Evolutionary conservation across 2,329 filamentous ascomycete genomes (phyloP).

Genomic region (Fusarium chaquense): DNA sequence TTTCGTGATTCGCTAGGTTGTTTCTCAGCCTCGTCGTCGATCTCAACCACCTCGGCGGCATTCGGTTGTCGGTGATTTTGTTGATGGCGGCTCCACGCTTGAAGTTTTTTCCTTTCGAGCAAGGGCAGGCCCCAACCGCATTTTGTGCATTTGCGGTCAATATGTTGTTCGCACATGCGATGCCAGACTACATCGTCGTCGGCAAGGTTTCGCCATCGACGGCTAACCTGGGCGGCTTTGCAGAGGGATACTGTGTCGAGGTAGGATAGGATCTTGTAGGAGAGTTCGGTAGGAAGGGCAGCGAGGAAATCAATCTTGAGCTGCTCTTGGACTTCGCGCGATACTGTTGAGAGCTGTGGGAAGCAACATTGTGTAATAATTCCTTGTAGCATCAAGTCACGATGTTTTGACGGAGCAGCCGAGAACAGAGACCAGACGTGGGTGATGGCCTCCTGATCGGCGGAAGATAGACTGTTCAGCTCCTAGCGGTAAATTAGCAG

Average conservation of each 20-base stretch:
- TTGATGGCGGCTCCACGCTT: constrained; percentile 88
- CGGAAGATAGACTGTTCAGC: constrained; percentile 82
- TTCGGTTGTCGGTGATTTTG: constrained; percentile 65
- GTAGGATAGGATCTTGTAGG: constrained; percentile 92
- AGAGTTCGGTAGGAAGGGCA: constrained; percentile 88
- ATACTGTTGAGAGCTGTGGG: constrained; percentile 93
- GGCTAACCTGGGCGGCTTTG: constrained; percentile 94
- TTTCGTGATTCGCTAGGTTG: constrained; percentile 51
- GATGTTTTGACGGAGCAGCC: constrained; percentile 91
- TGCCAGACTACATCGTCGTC: constrained; percentile 98
- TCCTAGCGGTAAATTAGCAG: constrained; percentile 63
- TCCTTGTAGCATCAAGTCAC: constrained; percentile 95
- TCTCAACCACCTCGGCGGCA: constrained; percentile 40
- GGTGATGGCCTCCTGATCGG: constrained; percentile 93
- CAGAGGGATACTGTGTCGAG: constrained; percentile 95
- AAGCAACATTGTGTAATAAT: constrained; percentile 98
- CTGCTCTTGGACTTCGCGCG: constrained; percentile 89
- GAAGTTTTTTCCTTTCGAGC: constrained; percentile 86
- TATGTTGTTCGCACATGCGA: constrained; percentile 97
- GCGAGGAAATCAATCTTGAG: constrained; percentile 97
- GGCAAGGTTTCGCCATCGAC: constrained; percentile 87
- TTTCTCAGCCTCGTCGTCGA: constrained; percentile 42
- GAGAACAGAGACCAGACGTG: constrained; percentile 99
- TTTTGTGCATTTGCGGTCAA: constrained; percentile 91
- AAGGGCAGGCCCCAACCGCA: constrained; percentile 95